These are phyloP conservation scores for Exserohilum rostratum DNA, from an alignment of 2,329 filamentous ascomycete species.

Conservation along the genomic window DNA sequence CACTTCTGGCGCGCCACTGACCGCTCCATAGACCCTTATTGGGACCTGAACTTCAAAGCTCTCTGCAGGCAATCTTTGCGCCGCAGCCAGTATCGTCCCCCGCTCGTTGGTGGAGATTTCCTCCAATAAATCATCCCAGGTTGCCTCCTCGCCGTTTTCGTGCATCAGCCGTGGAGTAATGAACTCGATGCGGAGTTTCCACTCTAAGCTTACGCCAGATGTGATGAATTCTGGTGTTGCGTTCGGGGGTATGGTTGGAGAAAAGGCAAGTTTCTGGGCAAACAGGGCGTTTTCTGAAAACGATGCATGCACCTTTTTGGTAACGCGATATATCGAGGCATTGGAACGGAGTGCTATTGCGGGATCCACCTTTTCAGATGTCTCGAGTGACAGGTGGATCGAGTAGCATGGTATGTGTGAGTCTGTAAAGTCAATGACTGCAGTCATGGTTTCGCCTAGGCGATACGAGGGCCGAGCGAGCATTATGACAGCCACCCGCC, in stretches of 20 bases:
- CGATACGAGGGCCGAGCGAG: constrained; percentile 87
- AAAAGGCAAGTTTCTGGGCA: constrained; percentile 78
- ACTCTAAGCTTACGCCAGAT: constrained; percentile 83
- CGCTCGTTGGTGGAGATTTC: constrained; percentile 79
- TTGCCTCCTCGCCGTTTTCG: constrained; percentile 39
- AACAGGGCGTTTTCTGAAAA: constrained; percentile 84
- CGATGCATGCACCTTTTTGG: constrained; percentile 78
- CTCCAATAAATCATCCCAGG: constrained; percentile 67
- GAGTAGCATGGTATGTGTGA: constrained; percentile 84
- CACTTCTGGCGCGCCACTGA: constrained; percentile 49
- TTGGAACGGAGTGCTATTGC: constrained; percentile 82
- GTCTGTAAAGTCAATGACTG: constrained; percentile 81
- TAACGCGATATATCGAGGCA: constrained; percentile 84
- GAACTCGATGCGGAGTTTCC: constrained; percentile 91
- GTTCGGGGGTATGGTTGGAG: constrained; percentile 78
- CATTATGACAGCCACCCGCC: constrained; percentile 87
- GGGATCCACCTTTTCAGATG: constrained; percentile 80
- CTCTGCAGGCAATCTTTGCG: constrained; percentile 80
- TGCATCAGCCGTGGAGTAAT: constrained; percentile 70
- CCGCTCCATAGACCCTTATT: constrained; percentile 74
- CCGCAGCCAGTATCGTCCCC: constrained; percentile 76
- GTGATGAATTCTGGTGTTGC: constrained; percentile 93
- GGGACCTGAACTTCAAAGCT: constrained; percentile 91
- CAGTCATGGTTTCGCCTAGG: constrained; percentile 83
- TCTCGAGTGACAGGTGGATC: constrained; percentile 83